A percentile compares a stretch with the other conserved stretches of the same genome.
Conservation (phyloP, 2,329 filamentous ascomycete genomes). For the Acrocalymma vagum region DNA sequence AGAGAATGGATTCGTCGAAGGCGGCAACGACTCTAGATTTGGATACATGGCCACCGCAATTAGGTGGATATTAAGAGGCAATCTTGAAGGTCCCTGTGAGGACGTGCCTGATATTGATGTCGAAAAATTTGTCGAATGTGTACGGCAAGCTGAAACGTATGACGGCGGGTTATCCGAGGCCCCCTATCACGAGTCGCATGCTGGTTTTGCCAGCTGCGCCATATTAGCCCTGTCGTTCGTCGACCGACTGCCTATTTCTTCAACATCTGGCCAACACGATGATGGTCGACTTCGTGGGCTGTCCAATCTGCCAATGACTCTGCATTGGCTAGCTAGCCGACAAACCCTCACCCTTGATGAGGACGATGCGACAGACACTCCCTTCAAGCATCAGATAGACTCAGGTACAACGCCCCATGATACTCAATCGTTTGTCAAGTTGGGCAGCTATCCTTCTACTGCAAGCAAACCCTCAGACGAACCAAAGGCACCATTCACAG, state of each 20-base stretch:
- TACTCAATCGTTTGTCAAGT: constrained; percentile 48
- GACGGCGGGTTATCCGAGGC: constrained; percentile 86
- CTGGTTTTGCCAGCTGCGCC: constrained; percentile 91
- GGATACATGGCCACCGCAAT: constrained; percentile 86
- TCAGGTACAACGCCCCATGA: constrained; percentile 51
- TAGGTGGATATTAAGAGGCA: constrained; percentile 79
- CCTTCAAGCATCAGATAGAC: constrained; percentile 46
- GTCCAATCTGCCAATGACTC: constrained; percentile 46
- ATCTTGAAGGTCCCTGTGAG: constrained; percentile 59
- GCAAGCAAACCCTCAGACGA: constrained; percentile 55
- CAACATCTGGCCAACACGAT: constrained; percentile 25
- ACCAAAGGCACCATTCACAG: constrained; percentile 71
- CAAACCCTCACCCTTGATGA: constrained; percentile 55
- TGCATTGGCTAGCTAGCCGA: constrained; percentile 58
- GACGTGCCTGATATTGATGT: constrained; percentile 78
- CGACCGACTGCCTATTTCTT: constrained; percentile 61
- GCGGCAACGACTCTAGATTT: constrained; percentile 85
- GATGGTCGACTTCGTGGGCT: constrained; percentile 44
- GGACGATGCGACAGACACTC: constrained; percentile 52
- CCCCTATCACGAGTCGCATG: constrained; percentile 82
- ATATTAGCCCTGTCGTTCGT: constrained; percentile 80
- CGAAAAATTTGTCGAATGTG: constrained; percentile 72
- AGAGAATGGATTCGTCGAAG: constrained; percentile 69
- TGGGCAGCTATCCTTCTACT: constrained; percentile 33
- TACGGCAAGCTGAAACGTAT: constrained; percentile 75